Evolutionary conservation across 495 filamentous ascomycete genomes (phyloP).

Genomic region (Peziza echinospora): DNA sequence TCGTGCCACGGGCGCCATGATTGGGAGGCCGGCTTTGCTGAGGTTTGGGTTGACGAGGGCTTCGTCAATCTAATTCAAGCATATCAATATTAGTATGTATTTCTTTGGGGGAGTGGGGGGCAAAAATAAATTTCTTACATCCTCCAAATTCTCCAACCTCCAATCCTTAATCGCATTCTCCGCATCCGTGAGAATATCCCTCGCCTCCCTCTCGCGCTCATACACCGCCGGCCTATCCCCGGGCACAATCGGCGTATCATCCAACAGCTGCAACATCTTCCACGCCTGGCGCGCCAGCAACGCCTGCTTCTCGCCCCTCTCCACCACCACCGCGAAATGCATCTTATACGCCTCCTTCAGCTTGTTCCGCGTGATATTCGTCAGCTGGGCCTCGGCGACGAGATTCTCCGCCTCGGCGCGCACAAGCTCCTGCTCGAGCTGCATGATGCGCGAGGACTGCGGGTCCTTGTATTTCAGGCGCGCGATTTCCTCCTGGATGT

Average conservation of each 20-base stretch:
- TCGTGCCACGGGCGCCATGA: too few species aligned
- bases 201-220: slow-evolving; percentile 38
- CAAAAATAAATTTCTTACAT: slow-evolving; percentile 23
- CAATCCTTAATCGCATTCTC: slow-evolving; percentile 69
- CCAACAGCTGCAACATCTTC: slow-evolving; percentile 65
- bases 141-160: slow-evolving; percentile 38
- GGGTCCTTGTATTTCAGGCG: slow-evolving; percentile 80
- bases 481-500: slow-evolving; percentile 75
- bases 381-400: slow-evolving; percentile 91
- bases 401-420: slow-evolving; percentile 84
- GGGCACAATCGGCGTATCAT: slow-evolving; percentile 75
- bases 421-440: slow-evolving; percentile 86
- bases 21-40: too few species aligned
- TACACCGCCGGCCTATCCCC: slow-evolving; percentile 54
- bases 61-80: too few species aligned
- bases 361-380: slow-evolving; percentile 85
- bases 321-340: slow-evolving; percentile 70
- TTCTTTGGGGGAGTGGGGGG: slow-evolving; percentile 9
- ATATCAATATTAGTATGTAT: slow-evolving; percentile 6
- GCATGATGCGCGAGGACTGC: slow-evolving; percentile 46
- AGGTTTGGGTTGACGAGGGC: not conserved
- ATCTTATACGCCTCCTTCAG: slow-evolving; percentile 79
- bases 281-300: slow-evolving; percentile 78
- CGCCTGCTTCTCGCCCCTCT: slow-evolving; percentile 88
- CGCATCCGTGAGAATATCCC: slow-evolving; percentile 75